These are phyloP conservation scores for Diplodia sapinea DNA, from an alignment of 2,329 filamentous ascomycete genomes.

Conservation along the genomic window DNA sequence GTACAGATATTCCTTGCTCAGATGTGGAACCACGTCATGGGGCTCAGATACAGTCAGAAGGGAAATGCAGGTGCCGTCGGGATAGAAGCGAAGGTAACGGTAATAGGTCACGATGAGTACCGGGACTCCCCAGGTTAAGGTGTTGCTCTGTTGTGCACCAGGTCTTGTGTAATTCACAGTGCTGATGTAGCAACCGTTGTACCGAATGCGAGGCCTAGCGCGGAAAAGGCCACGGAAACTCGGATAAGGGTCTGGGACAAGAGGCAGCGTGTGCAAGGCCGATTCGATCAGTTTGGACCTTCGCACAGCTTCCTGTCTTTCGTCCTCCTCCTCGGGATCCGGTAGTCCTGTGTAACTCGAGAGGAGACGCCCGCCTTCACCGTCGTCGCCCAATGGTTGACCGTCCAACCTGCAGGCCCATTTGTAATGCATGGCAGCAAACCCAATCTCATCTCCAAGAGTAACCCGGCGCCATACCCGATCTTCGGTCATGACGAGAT, in stretches of 20 bases:
- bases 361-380: constrained; percentile 42
- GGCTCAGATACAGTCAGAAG: constrained; percentile 83
- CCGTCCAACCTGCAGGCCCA: constrained; percentile 69
- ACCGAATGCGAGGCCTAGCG: constrained; percentile 81
- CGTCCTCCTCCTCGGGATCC: constrained; percentile 33
- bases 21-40: constrained; percentile 81
- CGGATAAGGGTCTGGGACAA: constrained; percentile 47
- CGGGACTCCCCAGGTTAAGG: constrained; percentile 74
- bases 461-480: constrained; percentile 83
- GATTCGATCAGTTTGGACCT: constrained; percentile 22
- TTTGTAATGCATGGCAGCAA: constrained; percentile 80
- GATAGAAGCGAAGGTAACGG: constrained; percentile 93
- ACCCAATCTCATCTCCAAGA: constrained; percentile 74
- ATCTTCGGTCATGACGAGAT: constrained; percentile 82
- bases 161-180: constrained; percentile 93
- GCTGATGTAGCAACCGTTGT: constrained; percentile 94
- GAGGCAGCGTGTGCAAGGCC: constrained; percentile 43
- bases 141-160: constrained; percentile 73
- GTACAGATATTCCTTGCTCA: constrained; percentile 72
- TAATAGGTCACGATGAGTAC: constrained; percentile 98
- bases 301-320: neutral
- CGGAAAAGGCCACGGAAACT: constrained; percentile 74
- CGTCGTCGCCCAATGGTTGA: constrained; percentile 47
- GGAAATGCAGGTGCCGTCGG: constrained; percentile 82
- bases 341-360: constrained; percentile 39